Conservation (phyloP, 2,329 filamentous ascomycete genomes). For the Capronia epimyces region DNA sequence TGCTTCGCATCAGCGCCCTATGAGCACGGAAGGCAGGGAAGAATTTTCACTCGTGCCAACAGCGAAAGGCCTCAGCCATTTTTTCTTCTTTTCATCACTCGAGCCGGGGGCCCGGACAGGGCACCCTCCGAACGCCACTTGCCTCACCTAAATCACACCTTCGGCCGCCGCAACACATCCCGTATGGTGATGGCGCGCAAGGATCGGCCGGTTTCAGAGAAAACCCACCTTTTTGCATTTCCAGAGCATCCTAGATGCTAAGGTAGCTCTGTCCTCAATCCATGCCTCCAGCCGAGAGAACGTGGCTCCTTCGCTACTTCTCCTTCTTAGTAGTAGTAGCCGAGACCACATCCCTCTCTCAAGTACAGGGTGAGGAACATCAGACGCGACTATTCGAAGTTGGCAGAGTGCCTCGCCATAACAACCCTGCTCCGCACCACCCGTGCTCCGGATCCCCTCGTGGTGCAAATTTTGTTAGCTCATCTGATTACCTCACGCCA, state of each 20-base stretch:
- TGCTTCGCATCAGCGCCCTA: background rate
- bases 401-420: conserved; percentile 7
- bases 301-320: no score
- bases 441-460: conserved; percentile 8
- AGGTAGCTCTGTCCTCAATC: background rate
- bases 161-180: background rate
- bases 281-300: no score
- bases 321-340: no score
- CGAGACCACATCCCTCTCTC: background rate
- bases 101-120: background rate
- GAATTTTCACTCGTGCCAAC: conserved; percentile 3
- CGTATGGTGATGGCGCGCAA: background rate
- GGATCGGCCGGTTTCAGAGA: background rate
- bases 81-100: background rate
- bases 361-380: background rate
- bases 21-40: background rate
- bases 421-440: conserved; percentile 13
- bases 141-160: background rate
- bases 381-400: background rate
- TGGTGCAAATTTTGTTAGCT: conserved; percentile 27
- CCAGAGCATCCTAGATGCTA: background rate
- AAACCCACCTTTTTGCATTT: background rate
- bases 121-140: no score
- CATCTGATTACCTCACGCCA: conserved; percentile 30
- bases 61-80: background rate